A percentile compares a stretch with the other conserved stretches of the same genome.
These are phyloP conservation scores for Prunus dulcis DNA, from an alignment of 306 rosid species.

Conservation along the genomic window DNA sequence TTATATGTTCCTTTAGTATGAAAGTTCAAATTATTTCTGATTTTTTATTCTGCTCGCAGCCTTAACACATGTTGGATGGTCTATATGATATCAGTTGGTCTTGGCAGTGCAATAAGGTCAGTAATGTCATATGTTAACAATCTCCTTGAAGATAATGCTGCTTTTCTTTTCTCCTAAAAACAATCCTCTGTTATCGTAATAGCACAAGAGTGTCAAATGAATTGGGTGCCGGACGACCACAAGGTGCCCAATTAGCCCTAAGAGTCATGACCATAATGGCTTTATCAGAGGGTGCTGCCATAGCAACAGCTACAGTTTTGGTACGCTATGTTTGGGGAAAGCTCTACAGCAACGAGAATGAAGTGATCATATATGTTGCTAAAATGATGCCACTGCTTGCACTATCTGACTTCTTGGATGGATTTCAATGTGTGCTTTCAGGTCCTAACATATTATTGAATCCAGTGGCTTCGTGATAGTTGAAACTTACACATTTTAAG, in stretches of 20 bases:
- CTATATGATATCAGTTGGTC: slow-evolving; percentile 59
- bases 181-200: neutral
- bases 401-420: slow-evolving; percentile 60
- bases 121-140: neutral
- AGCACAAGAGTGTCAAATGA: slow-evolving; percentile 65
- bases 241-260: slow-evolving; percentile 50
- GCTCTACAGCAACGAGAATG: slow-evolving; percentile 52
- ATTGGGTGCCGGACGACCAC: slow-evolving; percentile 47
- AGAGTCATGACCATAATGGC: slow-evolving; percentile 38
- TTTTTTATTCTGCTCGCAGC: slow-evolving; percentile 18
- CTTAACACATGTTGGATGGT: slow-evolving; percentile 65
- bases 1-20: neutral
- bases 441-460: slow-evolving; percentile 28
- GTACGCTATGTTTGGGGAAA: slow-evolving; percentile 49
- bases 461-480: neutral
- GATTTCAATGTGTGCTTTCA: slow-evolving; percentile 66
- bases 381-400: slow-evolving; percentile 61
- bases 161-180: neutral
- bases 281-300: slow-evolving; percentile 34
- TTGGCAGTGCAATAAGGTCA: slow-evolving; percentile 59
- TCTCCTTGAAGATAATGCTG: neutral
- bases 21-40: neutral
- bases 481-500: neutral
- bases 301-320: slow-evolving; percentile 41
- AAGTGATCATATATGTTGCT: slow-evolving; percentile 50